phyloP scores from a whole-genome alignment of 2,329 filamentous ascomycete genomes.

The Colletotrichum plurivorum region DNA sequence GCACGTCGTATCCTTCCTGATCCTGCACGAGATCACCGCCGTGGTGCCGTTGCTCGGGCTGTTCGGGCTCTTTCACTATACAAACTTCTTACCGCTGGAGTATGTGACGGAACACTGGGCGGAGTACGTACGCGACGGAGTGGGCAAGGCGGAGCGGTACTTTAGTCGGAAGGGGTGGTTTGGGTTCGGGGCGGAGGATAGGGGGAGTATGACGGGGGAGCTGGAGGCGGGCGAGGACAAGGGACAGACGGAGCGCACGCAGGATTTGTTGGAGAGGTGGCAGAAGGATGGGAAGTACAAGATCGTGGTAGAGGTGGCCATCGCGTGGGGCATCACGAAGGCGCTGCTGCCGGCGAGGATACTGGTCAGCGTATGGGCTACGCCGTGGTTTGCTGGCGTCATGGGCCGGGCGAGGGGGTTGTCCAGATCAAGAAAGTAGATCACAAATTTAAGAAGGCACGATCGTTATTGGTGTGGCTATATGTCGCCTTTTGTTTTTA shows the following conservation, averaged over 20 bases:
- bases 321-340: constrained; percentile 94
- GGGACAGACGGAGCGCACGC: constrained; percentile 45
- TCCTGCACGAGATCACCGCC: constrained; percentile 94
- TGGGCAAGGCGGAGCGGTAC: constrained; percentile 83
- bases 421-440: constrained; percentile 48
- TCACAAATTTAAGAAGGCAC: too few relatives aligned
- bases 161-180: constrained; percentile 88
- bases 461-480: constrained; percentile 34
- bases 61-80: constrained; percentile 84
- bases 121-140: constrained; percentile 70
- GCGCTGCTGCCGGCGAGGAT: constrained; percentile 84
- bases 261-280: constrained; percentile 54
- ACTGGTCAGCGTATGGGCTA: constrained; percentile 85
- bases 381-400: constrained; percentile 89
- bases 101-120: constrained; percentile 67
- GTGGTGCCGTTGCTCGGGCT: constrained; percentile 84
- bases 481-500: constrained; percentile 30
- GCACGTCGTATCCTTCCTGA: constrained; percentile 87
- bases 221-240: constrained; percentile 45
- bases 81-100: constrained; percentile 76
- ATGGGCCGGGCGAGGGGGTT: constrained; percentile 60
- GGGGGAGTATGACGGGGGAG: constrained; percentile 46
- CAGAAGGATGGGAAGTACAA: constrained; percentile 64
- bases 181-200: constrained; percentile 62
- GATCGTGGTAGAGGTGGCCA: constrained; percentile 79